Base-by-base conservation (phyloP, 148 eudicot genomes). In the Rheum nobile region DNA sequence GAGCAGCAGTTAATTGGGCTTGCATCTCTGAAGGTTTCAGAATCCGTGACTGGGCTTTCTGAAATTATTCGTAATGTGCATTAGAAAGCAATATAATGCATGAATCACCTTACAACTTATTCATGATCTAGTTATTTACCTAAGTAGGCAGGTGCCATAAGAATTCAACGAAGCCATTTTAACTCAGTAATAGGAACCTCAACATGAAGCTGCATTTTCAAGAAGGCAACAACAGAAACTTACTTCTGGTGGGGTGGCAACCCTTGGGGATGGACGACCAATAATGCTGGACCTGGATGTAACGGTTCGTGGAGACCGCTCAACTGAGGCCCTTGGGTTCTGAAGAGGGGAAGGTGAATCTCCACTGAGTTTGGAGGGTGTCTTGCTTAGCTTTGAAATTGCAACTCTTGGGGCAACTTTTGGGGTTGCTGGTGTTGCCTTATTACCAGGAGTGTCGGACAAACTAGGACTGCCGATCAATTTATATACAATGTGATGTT, bases 1-100 rank as follows among this genome's bases (percentile, higher is more conserved):
- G 93, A 24, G 83, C 89, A 79, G 77, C 75, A 77, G 76, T 76
- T 61, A 91, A 61, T 72, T 91, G 93, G 22, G 93, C 86, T 71
- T 91, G 98, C 46, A 88, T 77, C 75, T 91, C 98, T 39, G 98
- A 84, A 48, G 90, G 96, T 81, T 85, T 94, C 34, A 78, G 72
- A 72, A 88, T 77, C 67, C 93, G 88, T 3, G 86, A 72, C 24
- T 83, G 84, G 75, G 80, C 85, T 81, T 89, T 91, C 97, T 91
- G 90, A 22, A 74, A 54, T 55, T 75, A 71, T 34, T 42, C 34
- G 63, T 71, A 8, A 70, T 14, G 63, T 55, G 63, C 31, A 55
- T 55, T 22, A 55, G 31, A 55, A 22, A 24, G 12, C n/a, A 21
- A 55, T 7, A 55, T 31, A 55, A 4, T 24, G 63, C 63, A 22